Base-by-base conservation (phyloP, 208 protist species). In the Angomonas desouzai region DNA sequence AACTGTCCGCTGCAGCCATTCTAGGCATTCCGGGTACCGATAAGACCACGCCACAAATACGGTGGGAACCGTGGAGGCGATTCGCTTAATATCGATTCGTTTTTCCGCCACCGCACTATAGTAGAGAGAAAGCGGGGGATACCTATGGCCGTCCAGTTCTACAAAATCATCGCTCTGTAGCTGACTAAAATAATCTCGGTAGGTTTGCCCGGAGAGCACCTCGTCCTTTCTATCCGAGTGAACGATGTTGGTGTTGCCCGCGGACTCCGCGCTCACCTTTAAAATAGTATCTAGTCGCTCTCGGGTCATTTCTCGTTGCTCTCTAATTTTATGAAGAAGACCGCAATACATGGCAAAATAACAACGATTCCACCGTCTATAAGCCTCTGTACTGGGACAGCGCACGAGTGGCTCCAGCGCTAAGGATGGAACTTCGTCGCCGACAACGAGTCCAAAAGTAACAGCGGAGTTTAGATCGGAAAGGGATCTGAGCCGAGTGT, bases 21-120 rank as follows among this genome's bases (percentile, higher is more conserved):
- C 64, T 33, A 96, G 32, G 48, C 80, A 89, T 2, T 66, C 65
- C 10, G 48, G 47, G 65, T 91, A 72, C 55, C 70, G 77, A 63
- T 62, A 83, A 23, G 86, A 85, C 87, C 89, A 96, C 38, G 73
- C 72, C 32, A 96, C 69, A 60, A 96, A 77, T 18, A 96, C 45
- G 1, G 83, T 91, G 0, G 89, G 86, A 10, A 84, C 77, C 22
- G 62, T 83, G 25, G 78, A 61, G 9, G 85, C 68, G 36, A 86
- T 65, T 30, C 64, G 62, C n/a, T 70, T 64, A 25, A 96, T 64
- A 62, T 87, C 79, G 18, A 96, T 73, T 20, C 68, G 56, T 30
- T 75, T 63, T 55, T 84, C 81, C 57, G 78, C 82, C 16, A 68
- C 62, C 16, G 79, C 80, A 13, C 45, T 69, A 61, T 85, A 65